Percentiles rank a stretch among this genome's conserved stretches.
These are phyloP conservation scores for Blakeslea trispora DNA, from an alignment of 371 early-diverging fungal species.

Conservation along the genomic window DNA sequence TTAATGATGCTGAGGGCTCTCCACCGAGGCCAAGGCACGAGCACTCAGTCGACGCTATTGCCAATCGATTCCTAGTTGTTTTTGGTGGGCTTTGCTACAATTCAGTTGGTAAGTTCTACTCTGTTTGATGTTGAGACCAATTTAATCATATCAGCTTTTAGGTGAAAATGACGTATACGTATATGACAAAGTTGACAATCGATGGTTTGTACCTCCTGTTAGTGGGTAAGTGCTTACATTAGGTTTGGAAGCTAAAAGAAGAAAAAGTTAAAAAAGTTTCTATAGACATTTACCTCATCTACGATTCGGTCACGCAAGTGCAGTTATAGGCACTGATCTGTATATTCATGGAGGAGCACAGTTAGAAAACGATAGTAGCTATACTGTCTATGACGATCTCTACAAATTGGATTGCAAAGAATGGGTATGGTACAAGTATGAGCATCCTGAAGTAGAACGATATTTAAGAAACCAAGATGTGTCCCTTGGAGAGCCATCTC, in stretches of 20 bases:
- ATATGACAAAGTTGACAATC: conserved; percentile 27
- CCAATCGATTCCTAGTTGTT: conserved; percentile 28
- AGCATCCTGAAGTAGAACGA: conserved; percentile 34
- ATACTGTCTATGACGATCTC: conserved; percentile 36
- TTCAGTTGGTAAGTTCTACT: conserved; percentile 26
- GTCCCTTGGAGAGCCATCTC: neutral
- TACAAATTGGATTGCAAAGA: conserved; percentile 29
- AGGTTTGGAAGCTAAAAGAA: neutral
- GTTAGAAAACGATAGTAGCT: conserved; percentile 31
- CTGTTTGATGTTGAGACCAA: neutral
- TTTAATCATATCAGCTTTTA: conserved; percentile 4
- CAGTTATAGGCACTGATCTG: conserved; percentile 36
- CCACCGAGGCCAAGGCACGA: conserved; percentile 38
- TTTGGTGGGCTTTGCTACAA: conserved; percentile 45
- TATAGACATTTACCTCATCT: conserved; percentile 29
- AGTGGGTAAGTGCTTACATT: conserved; percentile 32
- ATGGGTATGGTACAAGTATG: conserved; percentile 39
- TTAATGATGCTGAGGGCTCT: conserved; percentile 20
- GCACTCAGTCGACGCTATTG: conserved; percentile 31
- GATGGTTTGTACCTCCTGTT: conserved; percentile 35
- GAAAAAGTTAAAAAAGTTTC: too few relatives aligned
- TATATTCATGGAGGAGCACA: conserved; percentile 49
- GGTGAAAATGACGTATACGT: conserved; percentile 42
- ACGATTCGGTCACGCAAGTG: conserved; percentile 38
- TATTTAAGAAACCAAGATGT: conserved; percentile 13